These are phyloP conservation scores for Chalciporus piperatus DNA, from an alignment of 768 basidiomycete species.

Conservation along the genomic window DNA sequence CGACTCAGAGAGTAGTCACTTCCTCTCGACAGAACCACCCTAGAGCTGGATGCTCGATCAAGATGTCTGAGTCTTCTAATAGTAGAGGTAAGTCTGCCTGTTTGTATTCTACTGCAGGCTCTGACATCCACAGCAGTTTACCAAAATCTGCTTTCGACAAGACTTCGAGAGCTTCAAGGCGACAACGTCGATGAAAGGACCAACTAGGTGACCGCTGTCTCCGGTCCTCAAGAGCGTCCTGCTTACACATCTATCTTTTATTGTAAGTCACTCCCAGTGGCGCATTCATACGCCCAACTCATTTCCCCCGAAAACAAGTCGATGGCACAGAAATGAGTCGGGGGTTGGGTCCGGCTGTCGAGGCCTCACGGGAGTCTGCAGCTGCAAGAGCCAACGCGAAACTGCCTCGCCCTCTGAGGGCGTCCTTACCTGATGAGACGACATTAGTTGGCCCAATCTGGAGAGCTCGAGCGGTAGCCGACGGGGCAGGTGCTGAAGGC, in stretches of 20 bases:
- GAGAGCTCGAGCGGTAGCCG: no score
- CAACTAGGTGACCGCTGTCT: constrained; percentile 5
- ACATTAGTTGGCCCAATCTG: no score
- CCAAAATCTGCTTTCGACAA: background rate
- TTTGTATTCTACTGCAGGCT: no score
- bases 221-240: constrained; percentile 4
- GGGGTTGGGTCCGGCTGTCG: constrained; percentile 8
- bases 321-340: constrained; percentile 10
- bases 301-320: background rate
- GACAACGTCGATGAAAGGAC: background rate
- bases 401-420: background rate
- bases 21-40: no score
- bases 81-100: no score
- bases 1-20: no score
- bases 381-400: constrained; percentile 11
- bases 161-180: background rate
- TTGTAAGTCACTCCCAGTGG: background rate
- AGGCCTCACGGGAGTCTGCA: constrained; percentile 10
- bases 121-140: constrained; percentile 1
- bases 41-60: no score
- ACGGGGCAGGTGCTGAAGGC: no score
- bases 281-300: no score
- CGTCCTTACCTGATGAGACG: no score
- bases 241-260: constrained; percentile 9
- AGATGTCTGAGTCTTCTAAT: no score